Evolutionary conservation across 805 yeast species (phyloP).

Genomic region (Helenozyma baotianmanensis): DNA sequence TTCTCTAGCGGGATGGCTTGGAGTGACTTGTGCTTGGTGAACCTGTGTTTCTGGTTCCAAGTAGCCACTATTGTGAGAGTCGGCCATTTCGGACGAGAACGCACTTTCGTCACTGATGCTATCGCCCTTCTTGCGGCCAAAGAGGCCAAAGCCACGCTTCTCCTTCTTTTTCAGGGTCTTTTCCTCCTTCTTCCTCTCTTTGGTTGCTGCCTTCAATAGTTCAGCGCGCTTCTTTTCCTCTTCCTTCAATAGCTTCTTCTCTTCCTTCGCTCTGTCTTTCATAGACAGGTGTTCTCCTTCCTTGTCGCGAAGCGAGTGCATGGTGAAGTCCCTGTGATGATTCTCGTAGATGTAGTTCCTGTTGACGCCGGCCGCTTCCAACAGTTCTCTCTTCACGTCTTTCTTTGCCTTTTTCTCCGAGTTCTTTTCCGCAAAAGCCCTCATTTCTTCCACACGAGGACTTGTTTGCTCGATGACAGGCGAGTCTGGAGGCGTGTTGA

Average conservation of each 20-base stretch:
- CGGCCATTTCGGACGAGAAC: too few relatives aligned
- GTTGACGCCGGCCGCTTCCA: slow-evolving; percentile 13
- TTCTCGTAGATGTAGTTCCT: slow-evolving; percentile 14
- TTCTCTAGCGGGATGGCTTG: too few relatives aligned
- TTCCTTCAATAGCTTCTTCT: slow-evolving; percentile 6
- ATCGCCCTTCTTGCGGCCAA: slow-evolving; percentile 6
- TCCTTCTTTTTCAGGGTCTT: slow-evolving; percentile 5
- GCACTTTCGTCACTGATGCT: slow-evolving; percentile 7
- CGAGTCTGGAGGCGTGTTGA: background rate
- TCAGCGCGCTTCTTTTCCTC: slow-evolving; percentile 10
- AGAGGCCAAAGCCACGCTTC: slow-evolving; percentile 5
- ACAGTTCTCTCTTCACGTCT: slow-evolving; percentile 8
- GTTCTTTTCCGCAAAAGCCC: slow-evolving; percentile 6
- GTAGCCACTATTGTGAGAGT: too few relatives aligned
- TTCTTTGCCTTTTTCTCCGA: slow-evolving; percentile 11
- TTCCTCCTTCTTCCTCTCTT: slow-evolving; percentile 4
- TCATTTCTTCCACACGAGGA: slow-evolving; percentile 1
- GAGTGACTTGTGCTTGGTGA: too few relatives aligned
- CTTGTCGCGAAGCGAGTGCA: slow-evolving; percentile 10
- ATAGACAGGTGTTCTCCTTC: slow-evolving; percentile 1
- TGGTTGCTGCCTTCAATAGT: slow-evolving; percentile 7
- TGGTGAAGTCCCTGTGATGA: slow-evolving; percentile 14
- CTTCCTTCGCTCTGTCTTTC: slow-evolving; percentile 10
- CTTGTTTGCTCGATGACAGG: slow-evolving; percentile 1
- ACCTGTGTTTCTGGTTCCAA: too few relatives aligned